Base-by-base conservation (phyloP, 768 basidiomycete species). In the Pholiota microspora region DNA sequence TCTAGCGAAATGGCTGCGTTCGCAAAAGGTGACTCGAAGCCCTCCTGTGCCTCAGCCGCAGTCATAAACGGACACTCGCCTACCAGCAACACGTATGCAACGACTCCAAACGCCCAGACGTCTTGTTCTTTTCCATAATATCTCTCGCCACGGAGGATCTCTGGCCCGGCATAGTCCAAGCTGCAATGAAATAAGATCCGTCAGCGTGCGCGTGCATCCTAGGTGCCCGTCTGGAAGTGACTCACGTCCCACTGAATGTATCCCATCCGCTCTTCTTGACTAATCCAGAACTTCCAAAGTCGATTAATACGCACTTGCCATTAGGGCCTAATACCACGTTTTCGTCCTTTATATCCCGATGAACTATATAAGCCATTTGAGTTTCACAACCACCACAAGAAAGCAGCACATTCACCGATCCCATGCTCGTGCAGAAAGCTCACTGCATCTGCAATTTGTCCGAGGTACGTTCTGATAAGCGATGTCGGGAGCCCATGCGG, bases 281-380 rank as follows among this genome's bases (percentile, higher is more conserved):
- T 46, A 94, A 74, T 18, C 92, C 92, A 24, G 92, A 92, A 62
- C 93, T 95, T 38, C 96, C 96, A 68, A 98, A 99, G 67, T 99
- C 96, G 66, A 99, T 98, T 64, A 99, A 70, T 68, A 98, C 86
- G 67, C 92, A 94, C 66, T 82, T 84, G 27, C 92, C 94, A 42
- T 81, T 71, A 13, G 86, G 83, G 7, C 89, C 91, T 38, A 94
- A 78, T 32, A 94, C 87, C 13, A 94, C 89, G 67, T 98, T 97
- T 70, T 99, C 96, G 63, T 99, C 96, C 72, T 99, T 99, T 70
- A 99, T 86, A 65, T 99, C 96, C 49, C 96, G 90, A 70, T 99
- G 96, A 8, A 98, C 90, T 92, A 59, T 8, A 60, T 46, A 61
- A 34, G 36, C 46, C 36, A 57, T 57, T 57, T 40, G 24, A 56